These are phyloP conservation scores for Geoglossum glabrum DNA, from an alignment of 495 filamentous ascomycete species.

Conservation along the genomic window DNA sequence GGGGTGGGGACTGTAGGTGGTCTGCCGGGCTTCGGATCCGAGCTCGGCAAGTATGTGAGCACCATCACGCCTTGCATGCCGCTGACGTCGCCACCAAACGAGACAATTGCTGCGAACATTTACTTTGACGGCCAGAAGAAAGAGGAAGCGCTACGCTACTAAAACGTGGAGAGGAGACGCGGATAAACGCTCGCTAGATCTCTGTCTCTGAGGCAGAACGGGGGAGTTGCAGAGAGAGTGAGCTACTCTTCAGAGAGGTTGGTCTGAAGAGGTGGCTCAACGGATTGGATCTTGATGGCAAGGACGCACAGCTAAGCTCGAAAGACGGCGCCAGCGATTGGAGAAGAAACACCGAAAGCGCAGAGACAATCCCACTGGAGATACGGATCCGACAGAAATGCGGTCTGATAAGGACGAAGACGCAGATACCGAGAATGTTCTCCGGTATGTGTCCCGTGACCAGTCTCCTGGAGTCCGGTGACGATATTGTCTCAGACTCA, in stretches of 20 bases:
- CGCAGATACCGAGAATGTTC: slow-evolving; percentile 36
- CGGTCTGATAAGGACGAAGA: slow-evolving; percentile 30
- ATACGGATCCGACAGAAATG: slow-evolving; percentile 16
- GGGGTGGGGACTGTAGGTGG: slow-evolving; percentile 59
- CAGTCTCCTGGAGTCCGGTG: slow-evolving; percentile 36
- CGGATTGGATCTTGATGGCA: slow-evolving; percentile 76
- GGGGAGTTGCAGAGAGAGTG: slow-evolving; percentile 82
- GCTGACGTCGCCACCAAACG: slow-evolving; percentile 71
- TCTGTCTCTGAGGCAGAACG: slow-evolving; percentile 79
- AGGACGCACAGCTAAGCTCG: slow-evolving; percentile 71
- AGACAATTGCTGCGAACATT: slow-evolving; percentile 95
- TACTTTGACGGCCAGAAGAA: slow-evolving; percentile 93
- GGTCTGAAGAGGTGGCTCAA: slow-evolving; percentile 92
- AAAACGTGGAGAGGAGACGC: slow-evolving; percentile 86
- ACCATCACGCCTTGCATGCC: slow-evolving; percentile 71
- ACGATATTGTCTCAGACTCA: slow-evolving; percentile 45
- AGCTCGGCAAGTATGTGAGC: slow-evolving; percentile 32
- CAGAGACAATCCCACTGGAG: slow-evolving; percentile 18
- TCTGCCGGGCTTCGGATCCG: slow-evolving; percentile 33
- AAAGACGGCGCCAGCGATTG: slow-evolving; percentile 66
- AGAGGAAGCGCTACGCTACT: slow-evolving; percentile 94
- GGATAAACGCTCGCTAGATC: slow-evolving; percentile 97
- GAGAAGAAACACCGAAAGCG: slow-evolving; percentile 65
- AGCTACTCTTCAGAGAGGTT: slow-evolving; percentile 95
- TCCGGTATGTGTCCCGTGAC: slow-evolving; percentile 58